Percentiles rank a stretch among this genome's conserved stretches.
Conservation (phyloP, 2,329 filamentous ascomycete species). For the Botrytis galanthina region DNA sequence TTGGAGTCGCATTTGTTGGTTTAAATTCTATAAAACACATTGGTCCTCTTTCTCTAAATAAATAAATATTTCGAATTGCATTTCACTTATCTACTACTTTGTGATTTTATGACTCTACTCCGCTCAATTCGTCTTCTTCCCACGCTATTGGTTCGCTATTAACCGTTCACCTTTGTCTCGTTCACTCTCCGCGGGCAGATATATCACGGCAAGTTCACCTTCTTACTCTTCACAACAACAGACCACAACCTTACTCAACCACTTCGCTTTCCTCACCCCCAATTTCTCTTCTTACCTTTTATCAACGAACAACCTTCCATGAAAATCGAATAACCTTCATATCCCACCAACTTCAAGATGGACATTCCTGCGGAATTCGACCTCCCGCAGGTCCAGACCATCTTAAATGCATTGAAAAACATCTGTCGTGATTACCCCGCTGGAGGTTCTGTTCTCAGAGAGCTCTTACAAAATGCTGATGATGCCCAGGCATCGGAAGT, state of each 20-base stretch:
- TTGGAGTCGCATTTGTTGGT: background rate
- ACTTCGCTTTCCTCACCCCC: background rate
- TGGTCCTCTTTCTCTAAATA: background rate
- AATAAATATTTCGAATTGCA: background rate
- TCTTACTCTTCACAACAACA: background rate
- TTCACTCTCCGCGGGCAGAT: background rate
- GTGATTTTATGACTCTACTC: background rate
- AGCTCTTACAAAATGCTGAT: conserved; percentile 95
- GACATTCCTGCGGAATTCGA: conserved; percentile 3
- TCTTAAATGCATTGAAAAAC: conserved; percentile 36
- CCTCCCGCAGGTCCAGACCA: conserved; percentile 32
- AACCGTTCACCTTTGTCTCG: background rate
- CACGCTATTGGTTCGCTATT: background rate
- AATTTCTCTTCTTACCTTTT: background rate
- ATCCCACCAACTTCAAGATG: background rate
- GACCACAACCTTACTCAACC: background rate
- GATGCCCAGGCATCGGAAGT: conserved; percentile 89
- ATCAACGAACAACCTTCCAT: background rate
- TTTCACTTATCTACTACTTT: background rate
- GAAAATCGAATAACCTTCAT: background rate
- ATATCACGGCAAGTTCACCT: background rate
- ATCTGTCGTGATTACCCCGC: conserved; percentile 56
- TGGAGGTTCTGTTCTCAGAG: conserved; percentile 82
- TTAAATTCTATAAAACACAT: background rate
- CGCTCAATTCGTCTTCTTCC: background rate